phyloP scores from a whole-genome alignment of 495 filamentous ascomycete genomes.

The Penicillium subrubescens region DNA sequence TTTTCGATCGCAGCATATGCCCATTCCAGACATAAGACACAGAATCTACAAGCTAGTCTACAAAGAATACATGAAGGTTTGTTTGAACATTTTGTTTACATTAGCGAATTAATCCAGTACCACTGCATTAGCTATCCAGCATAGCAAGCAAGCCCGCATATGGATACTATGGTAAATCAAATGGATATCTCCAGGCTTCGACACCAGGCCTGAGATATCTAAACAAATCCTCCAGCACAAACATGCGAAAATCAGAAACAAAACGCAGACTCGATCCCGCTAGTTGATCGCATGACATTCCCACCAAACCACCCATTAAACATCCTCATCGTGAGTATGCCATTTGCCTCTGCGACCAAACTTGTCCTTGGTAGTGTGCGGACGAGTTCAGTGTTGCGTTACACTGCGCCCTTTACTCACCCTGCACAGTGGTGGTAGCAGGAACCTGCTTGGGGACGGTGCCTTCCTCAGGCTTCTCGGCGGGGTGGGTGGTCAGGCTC shows the following conservation, averaged over 20 bases:
- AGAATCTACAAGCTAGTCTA: no score
- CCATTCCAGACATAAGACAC: background rate
- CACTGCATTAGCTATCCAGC: background rate
- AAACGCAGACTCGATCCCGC: background rate
- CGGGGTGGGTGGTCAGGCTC: background rate
- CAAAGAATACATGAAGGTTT: background rate
- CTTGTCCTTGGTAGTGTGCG: background rate
- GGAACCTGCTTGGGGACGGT: background rate
- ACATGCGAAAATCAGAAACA: background rate
- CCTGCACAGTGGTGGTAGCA: background rate
- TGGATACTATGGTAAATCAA: background rate
- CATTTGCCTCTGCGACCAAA: background rate
- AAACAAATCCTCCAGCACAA: background rate
- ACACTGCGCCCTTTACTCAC: background rate
- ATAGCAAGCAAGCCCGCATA: background rate
- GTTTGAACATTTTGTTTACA: background rate
- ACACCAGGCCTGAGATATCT: background rate
- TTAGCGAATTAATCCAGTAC: background rate
- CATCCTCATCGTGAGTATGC: background rate
- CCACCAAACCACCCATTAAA: background rate
- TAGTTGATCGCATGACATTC: background rate
- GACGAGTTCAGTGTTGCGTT: background rate
- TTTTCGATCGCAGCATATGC: background rate
- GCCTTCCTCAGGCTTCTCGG: background rate
- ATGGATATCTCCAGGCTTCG: background rate